Percentiles rank a stretch among this genome's conserved stretches.
phyloP scores from a whole-genome alignment of 2,329 filamentous ascomycete species.

The Magnaporthiopsis poae region DNA sequence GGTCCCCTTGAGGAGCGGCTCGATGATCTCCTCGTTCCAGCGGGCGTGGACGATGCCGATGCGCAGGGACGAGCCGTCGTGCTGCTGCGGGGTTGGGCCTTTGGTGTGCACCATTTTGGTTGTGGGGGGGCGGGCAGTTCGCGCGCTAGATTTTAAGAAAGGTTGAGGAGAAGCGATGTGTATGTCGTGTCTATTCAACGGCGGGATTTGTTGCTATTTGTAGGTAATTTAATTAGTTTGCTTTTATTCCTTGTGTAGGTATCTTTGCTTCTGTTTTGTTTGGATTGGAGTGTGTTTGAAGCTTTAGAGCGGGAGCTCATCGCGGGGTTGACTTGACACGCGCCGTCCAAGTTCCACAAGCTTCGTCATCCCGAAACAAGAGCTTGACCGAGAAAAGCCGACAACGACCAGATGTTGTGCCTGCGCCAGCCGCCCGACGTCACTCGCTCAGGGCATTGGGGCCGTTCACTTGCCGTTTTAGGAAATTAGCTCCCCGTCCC shows the following conservation, averaged over 20 bases:
- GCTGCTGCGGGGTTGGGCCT: slow-evolving; percentile 45
- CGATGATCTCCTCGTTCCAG: slow-evolving; percentile 87
- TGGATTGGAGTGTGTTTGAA: not conserved
- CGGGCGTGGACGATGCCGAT: slow-evolving; percentile 92
- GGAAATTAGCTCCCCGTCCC: not conserved
- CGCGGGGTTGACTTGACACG: not conserved
- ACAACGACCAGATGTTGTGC: not conserved
- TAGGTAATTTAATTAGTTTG: not conserved
- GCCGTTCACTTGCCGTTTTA: not conserved
- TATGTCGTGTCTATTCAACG: not conserved
- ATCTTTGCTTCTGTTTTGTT: not conserved
- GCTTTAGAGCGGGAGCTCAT: not conserved
- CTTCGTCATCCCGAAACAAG: not conserved
- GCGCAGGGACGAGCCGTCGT: slow-evolving; percentile 65
- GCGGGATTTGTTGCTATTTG: too few species aligned
- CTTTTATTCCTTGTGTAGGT: not conserved
- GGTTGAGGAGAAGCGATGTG: not conserved
- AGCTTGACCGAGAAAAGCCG: too few species aligned
- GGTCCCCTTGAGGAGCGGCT: slow-evolving; percentile 70
- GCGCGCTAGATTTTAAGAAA: not conserved
- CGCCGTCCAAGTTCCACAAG: not conserved
- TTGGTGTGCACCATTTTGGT: slow-evolving; percentile 41
- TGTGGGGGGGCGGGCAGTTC: slow-evolving; percentile 19
- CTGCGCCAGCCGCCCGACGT: not conserved
- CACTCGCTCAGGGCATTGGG: not conserved